phyloP scores from a whole-genome alignment of 495 filamentous ascomycete genomes.

The Penicillium tannophilum region DNA sequence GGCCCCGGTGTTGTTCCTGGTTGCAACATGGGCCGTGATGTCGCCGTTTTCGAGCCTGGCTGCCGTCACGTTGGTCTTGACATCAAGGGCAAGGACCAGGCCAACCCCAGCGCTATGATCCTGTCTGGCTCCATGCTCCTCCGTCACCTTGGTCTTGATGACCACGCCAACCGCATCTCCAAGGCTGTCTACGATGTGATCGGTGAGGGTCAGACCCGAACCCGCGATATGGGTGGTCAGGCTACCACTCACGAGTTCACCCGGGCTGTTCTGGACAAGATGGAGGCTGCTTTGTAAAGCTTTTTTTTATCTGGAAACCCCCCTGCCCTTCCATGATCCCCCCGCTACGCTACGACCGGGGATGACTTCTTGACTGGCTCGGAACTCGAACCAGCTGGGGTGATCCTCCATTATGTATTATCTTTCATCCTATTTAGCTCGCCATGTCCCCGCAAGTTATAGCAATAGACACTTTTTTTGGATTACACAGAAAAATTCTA shows the following conservation, averaged over 20 bases:
- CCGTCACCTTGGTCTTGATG: slow-evolving; percentile 92
- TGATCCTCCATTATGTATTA: slow-evolving; percentile 38
- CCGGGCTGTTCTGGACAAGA: slow-evolving; percentile 85
- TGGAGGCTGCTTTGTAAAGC: slow-evolving; percentile 67
- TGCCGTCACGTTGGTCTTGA: slow-evolving; percentile 98
- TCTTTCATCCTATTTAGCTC: slow-evolving; percentile 33
- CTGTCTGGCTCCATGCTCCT: slow-evolving; percentile 95
- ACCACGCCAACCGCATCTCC: slow-evolving; percentile 96
- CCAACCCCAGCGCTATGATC: slow-evolving; percentile 94
- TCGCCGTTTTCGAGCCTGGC: slow-evolving; percentile 97
- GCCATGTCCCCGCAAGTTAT: slow-evolving; percentile 31
- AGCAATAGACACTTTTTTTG: slow-evolving; percentile 32
- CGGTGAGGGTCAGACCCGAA: slow-evolving; percentile 81
- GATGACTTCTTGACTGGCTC: slow-evolving; percentile 13
- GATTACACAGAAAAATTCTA: slow-evolving; percentile 2
- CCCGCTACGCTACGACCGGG: slow-evolving; percentile 27
- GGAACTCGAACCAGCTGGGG: slow-evolving; percentile 7
- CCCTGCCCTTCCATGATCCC: slow-evolving; percentile 16
- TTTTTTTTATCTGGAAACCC: slow-evolving; percentile 2
- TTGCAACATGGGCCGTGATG: slow-evolving; percentile 98
- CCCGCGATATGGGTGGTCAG: slow-evolving; percentile 92
- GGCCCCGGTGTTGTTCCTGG: slow-evolving; percentile 96
- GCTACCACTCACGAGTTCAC: slow-evolving; percentile 94
- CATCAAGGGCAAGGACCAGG: slow-evolving; percentile 98
- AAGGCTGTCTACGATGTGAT: slow-evolving; percentile 98